phyloP scores from a whole-genome alignment of 768 basidiomycete genomes.

The Dentipellis fragilis region DNA sequence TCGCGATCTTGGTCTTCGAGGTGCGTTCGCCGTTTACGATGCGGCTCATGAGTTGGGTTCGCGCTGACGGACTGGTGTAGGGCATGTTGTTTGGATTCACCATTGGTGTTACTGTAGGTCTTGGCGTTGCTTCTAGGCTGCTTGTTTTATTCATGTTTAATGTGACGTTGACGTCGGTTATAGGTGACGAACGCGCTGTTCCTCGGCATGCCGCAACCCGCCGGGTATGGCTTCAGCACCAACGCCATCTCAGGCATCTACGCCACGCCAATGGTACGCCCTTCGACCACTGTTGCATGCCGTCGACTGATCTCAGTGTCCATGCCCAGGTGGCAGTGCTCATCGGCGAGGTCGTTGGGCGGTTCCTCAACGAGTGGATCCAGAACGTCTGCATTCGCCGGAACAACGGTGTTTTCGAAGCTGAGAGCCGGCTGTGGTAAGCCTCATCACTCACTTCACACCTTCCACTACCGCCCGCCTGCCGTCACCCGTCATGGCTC shows the following conservation, averaged over 20 bases:
- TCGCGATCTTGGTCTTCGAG: conserved; percentile 46
- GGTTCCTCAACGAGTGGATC: conserved; percentile 39
- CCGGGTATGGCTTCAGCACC: conserved; percentile 40
- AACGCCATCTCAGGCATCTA: conserved; percentile 41
- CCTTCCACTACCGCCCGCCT: no score
- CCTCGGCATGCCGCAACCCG: conserved; percentile 39
- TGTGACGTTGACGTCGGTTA: background rate
- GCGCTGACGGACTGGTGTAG: conserved; percentile 14
- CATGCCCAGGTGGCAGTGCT: conserved; percentile 30
- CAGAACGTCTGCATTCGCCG: conserved; percentile 31
- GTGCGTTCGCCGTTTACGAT: conserved; percentile 22
- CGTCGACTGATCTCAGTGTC: background rate
- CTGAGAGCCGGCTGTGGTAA: conserved; percentile 48
- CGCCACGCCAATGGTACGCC: conserved; percentile 41
- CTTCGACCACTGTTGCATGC: background rate
- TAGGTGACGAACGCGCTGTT: conserved; percentile 60
- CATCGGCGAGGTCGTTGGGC: conserved; percentile 39
- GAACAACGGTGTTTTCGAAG: conserved; percentile 40
- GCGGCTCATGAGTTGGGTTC: background rate
- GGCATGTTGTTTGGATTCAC: conserved; percentile 51
- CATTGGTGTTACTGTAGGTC: conserved; percentile 46
- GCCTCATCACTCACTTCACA: conserved; percentile 1
- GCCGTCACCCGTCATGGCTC: background rate
- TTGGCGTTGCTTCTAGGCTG: background rate
- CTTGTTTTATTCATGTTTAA: background rate